These are phyloP conservation scores for Diplodia sapinea DNA, from an alignment of 2,329 filamentous ascomycete species.

Conservation along the genomic window DNA sequence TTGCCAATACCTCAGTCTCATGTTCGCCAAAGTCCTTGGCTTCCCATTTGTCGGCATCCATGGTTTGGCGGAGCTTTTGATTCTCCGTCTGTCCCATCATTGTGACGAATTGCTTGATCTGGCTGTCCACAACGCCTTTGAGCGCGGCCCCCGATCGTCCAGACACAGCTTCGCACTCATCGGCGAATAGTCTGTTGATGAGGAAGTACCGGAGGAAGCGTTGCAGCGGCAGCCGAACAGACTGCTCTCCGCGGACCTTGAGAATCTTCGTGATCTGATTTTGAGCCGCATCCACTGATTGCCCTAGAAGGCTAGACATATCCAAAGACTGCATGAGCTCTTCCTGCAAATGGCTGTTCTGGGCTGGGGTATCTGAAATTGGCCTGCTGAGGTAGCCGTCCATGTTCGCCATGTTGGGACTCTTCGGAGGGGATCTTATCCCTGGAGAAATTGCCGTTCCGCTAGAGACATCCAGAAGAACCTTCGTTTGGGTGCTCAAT, in stretches of 20 bases:
- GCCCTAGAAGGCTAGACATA: constrained; percentile 76
- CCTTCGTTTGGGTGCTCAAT: constrained; percentile 88
- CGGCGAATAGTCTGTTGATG: constrained; percentile 80
- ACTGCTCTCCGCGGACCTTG: constrained; percentile 77
- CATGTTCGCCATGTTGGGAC: constrained; percentile 51
- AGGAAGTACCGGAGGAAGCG: constrained; percentile 82
- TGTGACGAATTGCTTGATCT: constrained; percentile 81
- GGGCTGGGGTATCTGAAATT: constrained; percentile 32
- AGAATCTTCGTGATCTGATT: constrained; percentile 75
- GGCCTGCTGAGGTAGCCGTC: constrained; percentile 47
- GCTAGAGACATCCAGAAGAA: constrained; percentile 92
- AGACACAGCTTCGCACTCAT: constrained; percentile 84
- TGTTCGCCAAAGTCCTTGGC: constrained; percentile 74
- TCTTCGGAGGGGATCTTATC: constrained; percentile 56
- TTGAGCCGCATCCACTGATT: constrained; percentile 80
- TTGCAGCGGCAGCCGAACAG: constrained; percentile 68
- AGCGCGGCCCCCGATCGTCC: constrained; percentile 76
- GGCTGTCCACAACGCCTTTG: constrained; percentile 79
- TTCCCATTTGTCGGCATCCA: constrained; percentile 82
- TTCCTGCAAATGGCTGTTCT: constrained; percentile 60
- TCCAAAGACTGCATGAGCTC: constrained; percentile 79
- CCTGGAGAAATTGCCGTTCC: constrained; percentile 61
- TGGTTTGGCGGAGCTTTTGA: constrained; percentile 74
- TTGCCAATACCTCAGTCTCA: constrained; percentile 65
- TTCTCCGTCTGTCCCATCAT: constrained; percentile 73